Percentiles rank a stretch among this genome's conserved stretches.
Conservation (phyloP, 139 green algal genomes). For the Tetradesmus lagerheimii region DNA sequence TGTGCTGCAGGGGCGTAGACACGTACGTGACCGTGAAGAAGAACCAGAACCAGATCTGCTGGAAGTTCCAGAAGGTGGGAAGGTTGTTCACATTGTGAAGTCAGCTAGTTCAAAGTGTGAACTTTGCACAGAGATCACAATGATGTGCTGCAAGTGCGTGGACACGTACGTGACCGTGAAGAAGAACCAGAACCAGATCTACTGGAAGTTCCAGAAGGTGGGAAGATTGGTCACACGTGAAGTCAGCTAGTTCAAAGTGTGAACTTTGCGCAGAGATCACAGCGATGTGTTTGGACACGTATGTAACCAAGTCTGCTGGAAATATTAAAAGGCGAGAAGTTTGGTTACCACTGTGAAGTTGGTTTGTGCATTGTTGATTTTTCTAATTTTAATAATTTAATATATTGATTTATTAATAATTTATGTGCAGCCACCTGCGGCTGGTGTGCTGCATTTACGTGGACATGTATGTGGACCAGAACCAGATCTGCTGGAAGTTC, state of each 20-base stretch:
- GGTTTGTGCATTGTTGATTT: slow-evolving; percentile 51
- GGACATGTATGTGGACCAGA: slow-evolving; percentile 94
- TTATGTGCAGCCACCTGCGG: too few species aligned
- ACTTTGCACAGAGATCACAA: neutral
- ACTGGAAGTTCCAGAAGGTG: slow-evolving; percentile 64
- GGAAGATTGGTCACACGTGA: neutral
- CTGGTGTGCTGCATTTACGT: slow-evolving; percentile 80
- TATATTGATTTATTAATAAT: too few species aligned
- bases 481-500: slow-evolving; percentile 78
- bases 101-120: slow-evolving; percentile 47
- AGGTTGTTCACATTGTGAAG: too few species aligned
- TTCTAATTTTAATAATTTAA: too few species aligned
- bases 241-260: slow-evolving; percentile 46
- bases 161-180: slow-evolving; percentile 91
- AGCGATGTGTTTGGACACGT: slow-evolving; percentile 81
- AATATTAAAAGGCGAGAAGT: neutral
- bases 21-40: slow-evolving; percentile 87
- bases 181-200: slow-evolving; percentile 90
- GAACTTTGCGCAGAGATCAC: neutral
- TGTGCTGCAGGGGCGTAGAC: slow-evolving; percentile 78
- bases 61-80: neutral
- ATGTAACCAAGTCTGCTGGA: slow-evolving; percentile 59
- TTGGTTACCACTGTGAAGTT: neutral
- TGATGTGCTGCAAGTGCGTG: slow-evolving; percentile 79
- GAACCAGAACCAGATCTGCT: slow-evolving; percentile 66